Base-by-base conservation (phyloP, 2,329 filamentous ascomycete species). In the Epicoccum sorghinum region DNA sequence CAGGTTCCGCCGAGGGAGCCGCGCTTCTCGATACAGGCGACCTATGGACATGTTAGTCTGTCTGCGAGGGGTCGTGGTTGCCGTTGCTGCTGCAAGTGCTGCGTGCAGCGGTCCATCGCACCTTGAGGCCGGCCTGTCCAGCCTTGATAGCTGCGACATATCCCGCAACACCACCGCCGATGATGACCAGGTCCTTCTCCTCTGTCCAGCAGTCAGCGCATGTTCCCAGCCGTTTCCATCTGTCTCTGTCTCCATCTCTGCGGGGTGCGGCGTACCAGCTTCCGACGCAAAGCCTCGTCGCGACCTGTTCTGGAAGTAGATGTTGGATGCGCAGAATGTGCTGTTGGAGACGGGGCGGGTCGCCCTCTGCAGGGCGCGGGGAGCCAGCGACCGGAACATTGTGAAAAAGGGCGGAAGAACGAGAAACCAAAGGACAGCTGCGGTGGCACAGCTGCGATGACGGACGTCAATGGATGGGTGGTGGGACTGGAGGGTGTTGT, bases 131-230 rank as follows among this genome's bases (percentile, higher is more conserved):
- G 76, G 96, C 91, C 79, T 99, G 95, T 56, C 93, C 95, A 71
- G 95, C 95, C 83, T 98, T 99, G 83, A 99, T 99, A 70, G 95
- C 95, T 64, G 95, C 93, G 71, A 99, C 95, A 81, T 99, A 99
- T 75, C 95, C 95, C 68, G 93, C 95, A 72, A 98, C 95, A 81
- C 95, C 95, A 77, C 95, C 95, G 72, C 95, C 95, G 73, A 99
- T 96, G 79, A 99, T 93, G 73, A 99, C 89, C 51, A 99, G 84
- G 78, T 99, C 95, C 79, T 96, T 96, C 78, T 97, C 91, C 78
- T 93, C 91, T 91, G 76, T 65, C 58, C 27, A 52, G 18, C 55
- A 55, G 65, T 79, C 62, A 79, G 76, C 65, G 61, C 47, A 44
- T 59, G 62, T 9, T n/a, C 53, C 54, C 57, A 49, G 22, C 27